Percentiles rank a stretch among this genome's conserved stretches.
phyloP scores from a whole-genome alignment of 2,329 filamentous ascomycete genomes.

The Lachnellula occidentalis region DNA sequence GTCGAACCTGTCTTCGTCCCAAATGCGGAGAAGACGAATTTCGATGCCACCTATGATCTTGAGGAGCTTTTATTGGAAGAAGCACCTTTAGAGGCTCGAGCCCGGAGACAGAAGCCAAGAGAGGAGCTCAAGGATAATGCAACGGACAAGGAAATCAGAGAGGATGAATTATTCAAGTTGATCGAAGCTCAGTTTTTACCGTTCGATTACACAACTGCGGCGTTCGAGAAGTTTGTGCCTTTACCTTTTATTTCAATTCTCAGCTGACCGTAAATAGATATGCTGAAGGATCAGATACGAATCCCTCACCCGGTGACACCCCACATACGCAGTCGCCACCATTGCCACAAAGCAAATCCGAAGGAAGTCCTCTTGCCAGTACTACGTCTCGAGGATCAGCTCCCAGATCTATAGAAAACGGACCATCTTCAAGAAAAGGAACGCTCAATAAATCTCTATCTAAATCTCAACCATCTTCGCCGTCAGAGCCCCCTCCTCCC shows the following conservation, averaged over 20 bases:
- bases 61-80: conserved; percentile 93
- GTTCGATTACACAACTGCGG: conserved; percentile 87
- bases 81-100: conserved; percentile 86
- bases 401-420: conserved; percentile 12
- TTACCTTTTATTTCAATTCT: conserved; percentile 5
- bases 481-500: conserved; percentile 27
- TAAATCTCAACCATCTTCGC: conserved; percentile 24
- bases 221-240: conserved; percentile 62
- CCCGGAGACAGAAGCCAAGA: conserved; percentile 86
- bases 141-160: conserved; percentile 87
- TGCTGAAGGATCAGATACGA: conserved; percentile 29
- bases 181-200: conserved; percentile 92
- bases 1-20: conserved; percentile 89
- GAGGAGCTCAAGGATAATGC: conserved; percentile 91
- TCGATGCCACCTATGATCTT: conserved; percentile 95
- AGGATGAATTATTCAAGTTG: conserved; percentile 88
- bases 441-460: conserved; percentile 25
- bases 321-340: conserved; percentile 3
- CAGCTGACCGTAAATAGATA: conserved; percentile 26
- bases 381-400: conserved; percentile 6
- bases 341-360: not conserved
- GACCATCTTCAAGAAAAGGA: conserved; percentile 18
- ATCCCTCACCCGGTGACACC: conserved; percentile 12
- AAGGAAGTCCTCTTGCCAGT: not conserved
- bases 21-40: conserved; percentile 97